A percentile compares a stretch with the other conserved stretches of the same genome.
Conservation (phyloP, 2,329 filamentous ascomycete genomes). For the Trichoderma koningiopsis region DNA sequence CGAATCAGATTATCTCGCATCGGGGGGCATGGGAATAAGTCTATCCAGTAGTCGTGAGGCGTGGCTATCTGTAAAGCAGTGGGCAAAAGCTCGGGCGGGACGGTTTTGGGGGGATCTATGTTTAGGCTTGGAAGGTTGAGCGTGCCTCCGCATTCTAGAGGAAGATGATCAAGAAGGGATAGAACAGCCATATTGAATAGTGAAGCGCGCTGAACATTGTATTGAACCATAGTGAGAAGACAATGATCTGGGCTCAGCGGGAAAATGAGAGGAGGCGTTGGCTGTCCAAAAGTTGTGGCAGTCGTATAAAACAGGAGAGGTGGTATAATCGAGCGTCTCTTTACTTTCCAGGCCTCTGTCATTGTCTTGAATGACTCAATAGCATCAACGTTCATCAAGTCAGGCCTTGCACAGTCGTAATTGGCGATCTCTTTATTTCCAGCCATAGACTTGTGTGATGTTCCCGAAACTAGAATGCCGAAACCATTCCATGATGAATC, state of each 20-base stretch:
- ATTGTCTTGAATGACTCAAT: not conserved
- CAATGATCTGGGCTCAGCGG: not conserved
- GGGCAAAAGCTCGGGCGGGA: constrained; percentile 5
- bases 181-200: constrained; percentile 3
- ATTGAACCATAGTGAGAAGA: not conserved
- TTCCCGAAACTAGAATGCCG: not conserved
- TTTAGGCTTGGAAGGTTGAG: constrained; percentile 11
- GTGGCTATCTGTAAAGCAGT: not conserved
- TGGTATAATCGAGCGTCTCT: not conserved
- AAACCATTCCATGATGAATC: constrained; percentile 6
- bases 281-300: not conserved
- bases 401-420: not conserved
- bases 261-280: constrained; percentile 1
- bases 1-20: constrained; percentile 10
- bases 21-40: not conserved
- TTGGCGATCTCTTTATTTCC: not conserved
- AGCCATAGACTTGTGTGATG: not conserved
- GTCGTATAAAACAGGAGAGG: constrained; percentile 5
- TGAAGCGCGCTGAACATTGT: constrained; percentile 9
- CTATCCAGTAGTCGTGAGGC: constrained; percentile 11
- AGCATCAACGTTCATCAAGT: not conserved
- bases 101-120: not conserved
- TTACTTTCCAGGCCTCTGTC: not conserved
- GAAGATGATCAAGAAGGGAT: not conserved
- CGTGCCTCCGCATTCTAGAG: not conserved